phyloP scores from a whole-genome alignment of 495 filamentous ascomycete genomes.

The Hypoxylon trugodes region DNA sequence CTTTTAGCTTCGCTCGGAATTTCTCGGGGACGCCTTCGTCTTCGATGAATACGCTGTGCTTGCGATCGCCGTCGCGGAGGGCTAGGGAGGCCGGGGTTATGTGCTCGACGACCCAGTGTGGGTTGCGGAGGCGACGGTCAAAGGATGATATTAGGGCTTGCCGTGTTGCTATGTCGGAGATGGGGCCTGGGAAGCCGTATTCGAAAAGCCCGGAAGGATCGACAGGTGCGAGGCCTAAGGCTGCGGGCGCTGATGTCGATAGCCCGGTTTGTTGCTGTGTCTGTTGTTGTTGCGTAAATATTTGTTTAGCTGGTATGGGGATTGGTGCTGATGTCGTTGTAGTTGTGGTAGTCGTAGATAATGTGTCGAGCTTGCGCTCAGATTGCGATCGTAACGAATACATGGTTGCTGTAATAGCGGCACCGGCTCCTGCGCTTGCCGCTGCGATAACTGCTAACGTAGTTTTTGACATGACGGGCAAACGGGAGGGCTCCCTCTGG shows the following conservation, averaged over 20 bases:
- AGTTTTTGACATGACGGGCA: constrained; percentile 77
- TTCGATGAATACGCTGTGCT: constrained; percentile 83
- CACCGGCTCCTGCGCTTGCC: constrained; percentile 87
- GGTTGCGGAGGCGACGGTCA: constrained; percentile 92
- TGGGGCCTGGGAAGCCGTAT: constrained; percentile 95
- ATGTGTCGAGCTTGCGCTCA: constrained; percentile 56
- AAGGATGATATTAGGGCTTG: constrained; percentile 81
- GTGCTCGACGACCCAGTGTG: constrained; percentile 95
- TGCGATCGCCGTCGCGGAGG: constrained; percentile 78
- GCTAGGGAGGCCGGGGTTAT: constrained; percentile 90
- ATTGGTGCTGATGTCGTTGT: constrained; percentile 54
- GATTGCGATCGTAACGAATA: constrained; percentile 66
- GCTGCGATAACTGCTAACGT: constrained; percentile 89
- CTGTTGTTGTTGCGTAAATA: constrained; percentile 47
- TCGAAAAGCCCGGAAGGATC: constrained; percentile 91
- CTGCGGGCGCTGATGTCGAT: constrained; percentile 46
- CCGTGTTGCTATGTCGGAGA: constrained; percentile 80
- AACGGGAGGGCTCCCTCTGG: constrained; percentile 16
- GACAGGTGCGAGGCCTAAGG: constrained; percentile 62
- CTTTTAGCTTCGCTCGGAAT: constrained; percentile 88
- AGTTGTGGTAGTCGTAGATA: constrained; percentile 56
- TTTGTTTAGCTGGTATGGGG: constrained; percentile 54
- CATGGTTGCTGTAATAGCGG: constrained; percentile 78
- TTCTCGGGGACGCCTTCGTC: constrained; percentile 79
- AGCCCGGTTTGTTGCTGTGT: constrained; percentile 24